Base-by-base conservation (phyloP, 495 filamentous ascomycete species). In the Beverwykella pulmonaria region DNA sequence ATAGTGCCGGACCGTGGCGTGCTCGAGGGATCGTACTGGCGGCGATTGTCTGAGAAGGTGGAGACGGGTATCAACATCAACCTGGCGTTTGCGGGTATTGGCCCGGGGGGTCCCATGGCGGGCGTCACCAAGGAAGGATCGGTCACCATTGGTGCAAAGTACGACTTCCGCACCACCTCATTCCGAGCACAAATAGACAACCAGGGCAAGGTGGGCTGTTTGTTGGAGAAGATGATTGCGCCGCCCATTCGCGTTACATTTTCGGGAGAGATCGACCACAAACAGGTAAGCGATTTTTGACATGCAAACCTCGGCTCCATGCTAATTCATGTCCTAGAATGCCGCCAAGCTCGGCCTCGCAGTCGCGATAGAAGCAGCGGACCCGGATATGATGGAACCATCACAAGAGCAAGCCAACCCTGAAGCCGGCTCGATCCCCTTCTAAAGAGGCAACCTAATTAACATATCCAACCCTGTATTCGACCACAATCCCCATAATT, bases 161-260 rank as follows among this genome's bases (percentile, higher is more conserved):
- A 99, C 77, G 94, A 98, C 75, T 99, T 99, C 87, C 84, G 91
- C 62, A 88, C 90, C 74, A 93, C 91, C 39, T 93, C 90, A 10
- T 96, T 97, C 85, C 86, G 93, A 67, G 94, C 93, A 22, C 95
- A 98, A 79, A 84, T 99, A 56, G 94, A 99, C 79, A 93, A 92
- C 73, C 86, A 91, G 65, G 95, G 95, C 71, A 94, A 92, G 82
- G 83, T 99, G 68, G 90, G 88, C 79, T 94, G 91, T 74, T 82
- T 97, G 71, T 82, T 98, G 63, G 95, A 99, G 83, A 98, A 97
- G 87, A 86, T 91, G 71, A 88, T 99, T 73, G 91, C 92, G 22
- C 90, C 92, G 71, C 87, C 91, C 50, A 91, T 99, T 61, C 87
- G 85, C 69, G 84, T 99, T 77, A 93, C 92, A 39, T 97, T 99